A percentile compares a stretch with the other conserved stretches of the same genome.
Conservation (phyloP, 73 alveolate species). For the Blepharisma stoltei region DNA sequence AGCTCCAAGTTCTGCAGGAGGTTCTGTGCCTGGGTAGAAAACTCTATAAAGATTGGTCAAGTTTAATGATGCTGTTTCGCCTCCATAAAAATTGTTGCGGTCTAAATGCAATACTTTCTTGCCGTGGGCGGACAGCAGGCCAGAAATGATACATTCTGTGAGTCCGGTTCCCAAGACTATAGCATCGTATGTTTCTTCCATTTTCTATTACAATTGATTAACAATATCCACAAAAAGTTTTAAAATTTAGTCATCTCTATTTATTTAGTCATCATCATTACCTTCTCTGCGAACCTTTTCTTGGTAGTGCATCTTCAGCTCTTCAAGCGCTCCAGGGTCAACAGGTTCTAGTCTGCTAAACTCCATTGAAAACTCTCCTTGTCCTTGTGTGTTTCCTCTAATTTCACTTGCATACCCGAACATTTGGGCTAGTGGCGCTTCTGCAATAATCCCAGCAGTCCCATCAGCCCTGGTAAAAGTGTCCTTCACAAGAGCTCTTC, state of each 20-base stretch:
- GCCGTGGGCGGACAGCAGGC: conserved; percentile 88
- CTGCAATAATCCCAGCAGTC: conserved; percentile 64
- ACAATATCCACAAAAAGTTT: no score
- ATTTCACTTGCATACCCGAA: conserved; percentile 94
- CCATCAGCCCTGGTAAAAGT: conserved; percentile 64
- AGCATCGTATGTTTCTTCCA: conserved; percentile 84
- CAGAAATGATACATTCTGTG: conserved; percentile 95
- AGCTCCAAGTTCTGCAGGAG: conserved; percentile 80
- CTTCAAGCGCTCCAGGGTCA: background rate
- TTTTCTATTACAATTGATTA: conserved; percentile 6
- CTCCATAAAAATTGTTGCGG: conserved; percentile 95
- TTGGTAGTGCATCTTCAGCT: no score
- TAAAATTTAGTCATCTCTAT: no score
- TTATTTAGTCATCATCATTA: no score
- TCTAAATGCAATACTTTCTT: conserved; percentile 94
- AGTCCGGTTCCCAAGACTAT: conserved; percentile 96
- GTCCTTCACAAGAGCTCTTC: conserved; percentile 81
- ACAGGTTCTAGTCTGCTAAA: conserved; percentile 33
- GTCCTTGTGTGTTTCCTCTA: conserved; percentile 90
- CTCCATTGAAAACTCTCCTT: conserved; percentile 95
- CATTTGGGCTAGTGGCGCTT: conserved; percentile 78
- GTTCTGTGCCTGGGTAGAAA: conserved; percentile 82
- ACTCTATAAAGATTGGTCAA: conserved; percentile 91
- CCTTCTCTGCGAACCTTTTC: no score
- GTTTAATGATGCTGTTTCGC: conserved; percentile 93